A percentile compares a stretch with the other conserved stretches of the same genome.
These are phyloP conservation scores for Striga hermonthica DNA, from an alignment of 305 asterid species.

Conservation along the genomic window DNA sequence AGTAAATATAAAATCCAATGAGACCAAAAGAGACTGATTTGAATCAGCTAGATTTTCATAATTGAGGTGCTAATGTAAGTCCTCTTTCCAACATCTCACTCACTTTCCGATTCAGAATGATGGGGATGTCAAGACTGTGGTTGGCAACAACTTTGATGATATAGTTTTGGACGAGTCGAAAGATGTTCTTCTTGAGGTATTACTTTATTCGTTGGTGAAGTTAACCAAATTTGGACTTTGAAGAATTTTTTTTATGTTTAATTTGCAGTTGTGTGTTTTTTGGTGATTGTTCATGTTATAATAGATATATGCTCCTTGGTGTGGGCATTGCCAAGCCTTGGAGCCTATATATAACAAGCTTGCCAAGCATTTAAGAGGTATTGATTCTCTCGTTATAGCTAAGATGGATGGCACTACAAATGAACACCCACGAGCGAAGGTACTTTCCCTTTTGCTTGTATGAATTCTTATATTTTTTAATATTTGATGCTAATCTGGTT, in stretches of 20 bases:
- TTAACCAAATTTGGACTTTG: not conserved
- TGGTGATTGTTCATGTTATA: slow-evolving; percentile 11
- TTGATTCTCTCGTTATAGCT: slow-evolving; percentile 79
- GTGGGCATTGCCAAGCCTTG: slow-evolving; percentile 85
- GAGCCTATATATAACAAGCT: slow-evolving; percentile 88
- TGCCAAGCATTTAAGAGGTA: slow-evolving; percentile 67
- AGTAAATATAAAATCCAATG: no score
- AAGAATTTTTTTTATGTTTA: not conserved
- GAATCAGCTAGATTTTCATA: no score
- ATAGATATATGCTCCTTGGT: slow-evolving; percentile 93
- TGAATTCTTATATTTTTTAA: not conserved
- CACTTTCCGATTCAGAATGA: slow-evolving; percentile 58
- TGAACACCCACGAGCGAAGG: slow-evolving; percentile 97
- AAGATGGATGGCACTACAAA: slow-evolving; percentile 97
- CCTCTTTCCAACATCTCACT: slow-evolving; percentile 6
- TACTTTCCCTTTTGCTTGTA: slow-evolving; percentile 27
- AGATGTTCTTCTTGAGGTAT: slow-evolving; percentile 97
- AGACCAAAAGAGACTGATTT: no score
- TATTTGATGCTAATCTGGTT: not conserved
- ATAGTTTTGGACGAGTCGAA: slow-evolving; percentile 92
- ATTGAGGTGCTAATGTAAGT: slow-evolving; percentile 5
- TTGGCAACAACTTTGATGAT: slow-evolving; percentile 88
- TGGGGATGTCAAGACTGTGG: slow-evolving; percentile 86
- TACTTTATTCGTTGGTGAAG: slow-evolving; percentile 11
- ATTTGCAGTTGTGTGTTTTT: not conserved